These are phyloP conservation scores for Apiotrichum laibachii DNA, from an alignment of 1,284 basidiomycete species.

Conservation along the genomic window DNA sequence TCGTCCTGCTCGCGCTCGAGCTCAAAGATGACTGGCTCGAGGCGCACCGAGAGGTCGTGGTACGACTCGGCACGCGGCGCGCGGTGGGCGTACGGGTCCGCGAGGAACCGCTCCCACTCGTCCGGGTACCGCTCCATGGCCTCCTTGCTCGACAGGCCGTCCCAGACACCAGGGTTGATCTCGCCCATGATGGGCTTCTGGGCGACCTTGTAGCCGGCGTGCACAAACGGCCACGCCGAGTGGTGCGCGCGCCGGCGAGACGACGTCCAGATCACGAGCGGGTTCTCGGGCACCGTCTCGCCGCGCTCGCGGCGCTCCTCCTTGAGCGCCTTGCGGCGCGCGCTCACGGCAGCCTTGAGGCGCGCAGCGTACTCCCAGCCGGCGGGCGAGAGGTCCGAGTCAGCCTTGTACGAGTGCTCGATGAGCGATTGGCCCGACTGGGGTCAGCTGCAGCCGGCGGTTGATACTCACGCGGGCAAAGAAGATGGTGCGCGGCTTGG, in stretches of 20 bases:
- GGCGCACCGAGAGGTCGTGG: conserved; percentile 74
- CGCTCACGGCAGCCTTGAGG: conserved; percentile 78
- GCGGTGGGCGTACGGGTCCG: conserved; percentile 90
- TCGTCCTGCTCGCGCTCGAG: conserved; percentile 76
- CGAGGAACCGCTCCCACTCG: conserved; percentile 88
- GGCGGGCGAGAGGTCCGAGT: conserved; percentile 89
- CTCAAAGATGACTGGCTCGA: conserved; percentile 80
- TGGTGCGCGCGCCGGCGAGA: conserved; percentile 88
- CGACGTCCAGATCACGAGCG: conserved; percentile 91
- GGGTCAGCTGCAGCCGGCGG: neutral
- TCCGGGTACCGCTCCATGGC: conserved; percentile 86
- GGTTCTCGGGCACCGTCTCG: conserved; percentile 56
- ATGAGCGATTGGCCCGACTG: conserved; percentile 90
- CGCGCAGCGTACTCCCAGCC: conserved; percentile 93
- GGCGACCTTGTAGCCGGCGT: conserved; percentile 69
- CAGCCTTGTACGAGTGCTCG: conserved; percentile 98
- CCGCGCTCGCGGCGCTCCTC: conserved; percentile 64
- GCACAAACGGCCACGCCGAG: conserved; percentile 91
- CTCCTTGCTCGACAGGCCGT: conserved; percentile 86
- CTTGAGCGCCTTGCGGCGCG: conserved; percentile 58
- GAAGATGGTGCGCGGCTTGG: conserved; percentile 82
- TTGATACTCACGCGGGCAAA: conserved; percentile 71
- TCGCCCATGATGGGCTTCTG: conserved; percentile 96
- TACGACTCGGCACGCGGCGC: conserved; percentile 92
- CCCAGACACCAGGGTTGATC: conserved; percentile 92